phyloP scores from a whole-genome alignment of 192 early-diverging fungal species.

The Jimgerdemannia flammicorona region DNA sequence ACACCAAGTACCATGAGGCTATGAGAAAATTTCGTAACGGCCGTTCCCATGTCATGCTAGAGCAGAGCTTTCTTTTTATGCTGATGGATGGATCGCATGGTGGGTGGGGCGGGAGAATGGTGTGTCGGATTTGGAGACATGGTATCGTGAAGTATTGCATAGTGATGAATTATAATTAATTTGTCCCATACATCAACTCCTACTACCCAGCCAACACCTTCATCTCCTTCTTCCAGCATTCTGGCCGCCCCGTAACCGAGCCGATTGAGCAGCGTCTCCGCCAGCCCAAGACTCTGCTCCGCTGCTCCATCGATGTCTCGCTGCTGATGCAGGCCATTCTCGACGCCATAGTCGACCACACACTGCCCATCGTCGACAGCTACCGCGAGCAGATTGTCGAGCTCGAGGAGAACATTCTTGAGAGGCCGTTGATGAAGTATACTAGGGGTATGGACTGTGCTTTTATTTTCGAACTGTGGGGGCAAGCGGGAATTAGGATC shows the following conservation, averaged over 20 bases:
- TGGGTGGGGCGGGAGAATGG: neutral
- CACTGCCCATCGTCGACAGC: conserved; percentile 38
- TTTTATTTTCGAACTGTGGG: neutral
- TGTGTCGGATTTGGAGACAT: neutral
- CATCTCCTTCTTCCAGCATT: conserved; percentile 37
- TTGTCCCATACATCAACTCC: neutral
- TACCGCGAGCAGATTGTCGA: conserved; percentile 38
- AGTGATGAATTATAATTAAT: neutral
- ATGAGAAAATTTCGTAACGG: neutral
- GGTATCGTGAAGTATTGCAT: too few species aligned
- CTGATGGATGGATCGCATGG: conserved; percentile 15
- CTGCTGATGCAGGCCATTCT: conserved; percentile 42
- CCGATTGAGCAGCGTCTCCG: conserved; percentile 32
- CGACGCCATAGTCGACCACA: conserved; percentile 43
- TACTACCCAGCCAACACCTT: conserved; percentile 14
- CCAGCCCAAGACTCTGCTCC: conserved; percentile 21
- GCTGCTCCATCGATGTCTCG: conserved; percentile 32
- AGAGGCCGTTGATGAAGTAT: conserved; percentile 33
- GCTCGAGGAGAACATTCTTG: conserved; percentile 33
- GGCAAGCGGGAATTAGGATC: too few species aligned
- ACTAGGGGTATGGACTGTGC: conserved; percentile 15
- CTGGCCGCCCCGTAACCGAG: conserved; percentile 26
- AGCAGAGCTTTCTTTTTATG: conserved; percentile 37
- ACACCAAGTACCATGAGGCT: neutral
- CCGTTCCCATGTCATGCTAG: conserved; percentile 15